A percentile compares a stretch with the other conserved stretches of the same genome.
Conservation (phyloP, 2,329 filamentous ascomycete species). For the Stagonosporopsis tanaceti region DNA sequence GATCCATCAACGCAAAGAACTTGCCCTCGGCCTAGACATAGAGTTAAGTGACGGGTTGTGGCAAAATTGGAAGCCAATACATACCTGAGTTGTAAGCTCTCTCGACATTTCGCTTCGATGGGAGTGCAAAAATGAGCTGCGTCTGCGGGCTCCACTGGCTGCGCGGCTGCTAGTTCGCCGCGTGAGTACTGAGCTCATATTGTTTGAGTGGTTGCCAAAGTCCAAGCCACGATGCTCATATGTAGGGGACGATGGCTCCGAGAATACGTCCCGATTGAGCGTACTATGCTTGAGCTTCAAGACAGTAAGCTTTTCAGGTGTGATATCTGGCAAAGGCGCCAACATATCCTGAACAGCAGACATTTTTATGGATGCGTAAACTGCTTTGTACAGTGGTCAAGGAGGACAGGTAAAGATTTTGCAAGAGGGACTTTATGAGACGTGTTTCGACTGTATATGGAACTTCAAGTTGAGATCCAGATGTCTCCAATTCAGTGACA, state of each 20-base stretch:
- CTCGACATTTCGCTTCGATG: conserved; percentile 37
- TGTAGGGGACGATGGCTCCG: conserved; percentile 31
- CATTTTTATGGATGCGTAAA: neutral
- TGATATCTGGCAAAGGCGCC: conserved; percentile 22
- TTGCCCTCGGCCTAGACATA: conserved; percentile 30
- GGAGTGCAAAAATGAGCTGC: conserved; percentile 33
- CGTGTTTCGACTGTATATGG: no score
- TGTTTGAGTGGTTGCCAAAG: conserved; percentile 20
- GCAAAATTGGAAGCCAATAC: neutral
- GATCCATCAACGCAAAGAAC: conserved; percentile 40
- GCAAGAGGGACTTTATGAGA: no score
- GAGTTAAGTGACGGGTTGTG: neutral
- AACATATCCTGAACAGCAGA: conserved; percentile 10
- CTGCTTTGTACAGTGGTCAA: neutral
- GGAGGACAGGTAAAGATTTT: neutral
- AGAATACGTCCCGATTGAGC: conserved; percentile 33
- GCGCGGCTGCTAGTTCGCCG: conserved; percentile 27
- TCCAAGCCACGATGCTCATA: conserved; percentile 22
- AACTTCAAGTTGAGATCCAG: neutral
- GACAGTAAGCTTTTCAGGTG: conserved; percentile 34
- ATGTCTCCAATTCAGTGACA: no score
- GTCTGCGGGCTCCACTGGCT: conserved; percentile 28
- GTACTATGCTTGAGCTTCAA: conserved; percentile 33
- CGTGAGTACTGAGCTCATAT: conserved; percentile 21
- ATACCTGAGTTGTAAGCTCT: conserved; percentile 31